A percentile compares a stretch with the other conserved stretches of the same genome.
Conservation (phyloP, 1,139 yeast species). For the Hyphopichia burtonii region DNA sequence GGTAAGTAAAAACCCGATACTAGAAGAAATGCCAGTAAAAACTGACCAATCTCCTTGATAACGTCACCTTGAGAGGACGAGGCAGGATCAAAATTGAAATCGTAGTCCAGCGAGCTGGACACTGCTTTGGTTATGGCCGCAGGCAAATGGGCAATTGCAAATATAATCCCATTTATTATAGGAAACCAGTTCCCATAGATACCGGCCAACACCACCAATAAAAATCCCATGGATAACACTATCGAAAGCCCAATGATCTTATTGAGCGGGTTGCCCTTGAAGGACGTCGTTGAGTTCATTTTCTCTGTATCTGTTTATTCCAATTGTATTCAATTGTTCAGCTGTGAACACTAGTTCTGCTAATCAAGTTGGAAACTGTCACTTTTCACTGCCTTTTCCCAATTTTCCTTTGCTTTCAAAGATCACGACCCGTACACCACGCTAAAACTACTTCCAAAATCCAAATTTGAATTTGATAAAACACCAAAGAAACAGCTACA, state of each 20-base stretch:
- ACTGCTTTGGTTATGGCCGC: conserved; percentile 41
- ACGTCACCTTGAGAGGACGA: conserved; percentile 29
- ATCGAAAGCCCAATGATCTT: conserved; percentile 73
- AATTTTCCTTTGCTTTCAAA: too few species aligned
- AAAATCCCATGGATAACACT: conserved; percentile 74
- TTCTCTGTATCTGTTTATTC: neutral
- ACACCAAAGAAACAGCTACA: too few species aligned
- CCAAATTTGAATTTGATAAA: too few species aligned
- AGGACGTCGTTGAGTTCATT: conserved; percentile 31
- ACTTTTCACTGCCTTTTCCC: too few species aligned
- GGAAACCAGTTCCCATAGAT: conserved; percentile 80
- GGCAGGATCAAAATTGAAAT: conserved; percentile 44
- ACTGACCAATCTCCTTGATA: conserved; percentile 62
- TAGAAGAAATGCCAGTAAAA: conserved; percentile 64
- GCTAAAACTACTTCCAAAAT: too few species aligned
- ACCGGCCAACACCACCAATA: conserved; percentile 75
- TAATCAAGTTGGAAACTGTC: too few species aligned
- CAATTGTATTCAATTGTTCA: neutral
- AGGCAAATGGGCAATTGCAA: conserved; percentile 70
- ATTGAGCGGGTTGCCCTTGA: conserved; percentile 56
- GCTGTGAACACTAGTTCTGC: too few species aligned
- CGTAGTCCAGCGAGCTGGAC: conserved; percentile 38
- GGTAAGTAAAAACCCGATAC: conserved; percentile 70
- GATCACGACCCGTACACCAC: too few species aligned
- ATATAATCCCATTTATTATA: conserved; percentile 52